phyloP scores from a whole-genome alignment of 2,329 filamentous ascomycete species.

The Sporothrix globosa region DNA sequence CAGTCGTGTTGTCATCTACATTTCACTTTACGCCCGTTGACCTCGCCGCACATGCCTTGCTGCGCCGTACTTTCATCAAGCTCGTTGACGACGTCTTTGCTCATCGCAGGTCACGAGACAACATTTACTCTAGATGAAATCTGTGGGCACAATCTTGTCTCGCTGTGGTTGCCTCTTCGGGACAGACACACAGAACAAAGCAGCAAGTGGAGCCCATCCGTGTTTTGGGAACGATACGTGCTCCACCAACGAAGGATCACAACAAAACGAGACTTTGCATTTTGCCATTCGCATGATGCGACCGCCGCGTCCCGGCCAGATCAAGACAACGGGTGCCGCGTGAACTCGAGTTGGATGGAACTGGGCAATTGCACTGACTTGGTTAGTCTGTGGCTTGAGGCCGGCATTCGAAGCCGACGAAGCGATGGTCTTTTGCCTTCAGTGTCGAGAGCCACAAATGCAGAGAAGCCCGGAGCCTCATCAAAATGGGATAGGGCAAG shows the following conservation, averaged over 20 bases:
- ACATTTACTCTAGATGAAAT: background rate
- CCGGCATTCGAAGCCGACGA: slow-evolving; percentile 7
- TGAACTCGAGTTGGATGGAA: background rate
- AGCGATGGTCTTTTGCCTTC: too few species aligned
- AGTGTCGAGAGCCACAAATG: background rate
- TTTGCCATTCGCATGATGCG: too few species aligned
- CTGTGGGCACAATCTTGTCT: background rate
- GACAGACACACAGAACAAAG: background rate
- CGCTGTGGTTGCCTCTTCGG: slow-evolving; percentile 16
- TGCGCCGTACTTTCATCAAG: too few species aligned
- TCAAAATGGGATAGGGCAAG: background rate
- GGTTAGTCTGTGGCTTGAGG: background rate
- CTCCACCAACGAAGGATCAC: background rate
- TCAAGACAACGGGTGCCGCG: background rate
- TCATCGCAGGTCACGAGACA: background rate
- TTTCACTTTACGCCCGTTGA: too few species aligned
- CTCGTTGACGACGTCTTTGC: background rate
- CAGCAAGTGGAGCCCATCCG: background rate
- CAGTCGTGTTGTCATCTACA: too few species aligned
- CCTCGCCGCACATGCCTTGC: too few species aligned
- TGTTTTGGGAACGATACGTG: background rate
- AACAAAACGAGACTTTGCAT: too few species aligned
- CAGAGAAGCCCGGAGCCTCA: background rate
- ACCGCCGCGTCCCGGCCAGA: too few species aligned
- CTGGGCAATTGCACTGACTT: too few species aligned